Evolutionary conservation across 495 filamentous ascomycete genomes (phyloP).

Genomic region (Hypoxylon intermedium): DNA sequence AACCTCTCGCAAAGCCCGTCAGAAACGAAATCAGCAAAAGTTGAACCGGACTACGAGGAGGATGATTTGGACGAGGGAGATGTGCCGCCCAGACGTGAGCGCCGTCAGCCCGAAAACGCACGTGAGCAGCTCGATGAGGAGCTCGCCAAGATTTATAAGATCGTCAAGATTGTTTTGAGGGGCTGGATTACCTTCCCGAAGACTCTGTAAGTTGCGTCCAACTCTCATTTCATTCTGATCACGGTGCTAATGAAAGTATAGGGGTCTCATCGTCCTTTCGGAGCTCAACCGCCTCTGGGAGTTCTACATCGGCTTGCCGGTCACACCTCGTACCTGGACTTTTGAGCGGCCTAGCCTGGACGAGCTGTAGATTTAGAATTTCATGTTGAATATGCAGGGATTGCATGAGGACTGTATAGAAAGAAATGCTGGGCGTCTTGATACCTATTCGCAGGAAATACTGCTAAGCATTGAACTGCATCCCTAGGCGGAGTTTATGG

Average conservation of each 20-base stretch:
- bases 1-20: conserved; percentile 41
- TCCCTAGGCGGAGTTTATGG: conserved; percentile 31
- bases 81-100: conserved; percentile 27
- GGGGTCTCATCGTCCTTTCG: conserved; percentile 63
- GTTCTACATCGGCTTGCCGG: conserved; percentile 80
- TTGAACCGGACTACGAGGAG: conserved; percentile 29
- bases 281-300: conserved; percentile 73
- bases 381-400: conserved; percentile 9
- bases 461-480: conserved; percentile 18
- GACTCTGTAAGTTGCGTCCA: conserved; percentile 69
- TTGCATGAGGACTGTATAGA: conserved; percentile 9
- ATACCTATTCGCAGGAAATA: conserved; percentile 3
- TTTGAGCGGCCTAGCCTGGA: conserved; percentile 63
- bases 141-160: conserved; percentile 64
- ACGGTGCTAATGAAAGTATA: conserved; percentile 46
- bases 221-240: not conserved
- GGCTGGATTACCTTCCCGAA: conserved; percentile 74
- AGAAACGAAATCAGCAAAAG: conserved; percentile 15
- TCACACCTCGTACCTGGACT: conserved; percentile 71
- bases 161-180: conserved; percentile 68
- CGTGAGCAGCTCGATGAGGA: conserved; percentile 70
- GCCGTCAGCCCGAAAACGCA: conserved; percentile 48
- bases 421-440: conserved; percentile 9
- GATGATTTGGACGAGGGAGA: conserved; percentile 52
- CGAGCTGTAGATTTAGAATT: conserved; percentile 57